A percentile compares a stretch with the other conserved stretches of the same genome.
Conservation (phyloP, 1,284 basidiomycete genomes). For the Coniophora puteana region DNA sequence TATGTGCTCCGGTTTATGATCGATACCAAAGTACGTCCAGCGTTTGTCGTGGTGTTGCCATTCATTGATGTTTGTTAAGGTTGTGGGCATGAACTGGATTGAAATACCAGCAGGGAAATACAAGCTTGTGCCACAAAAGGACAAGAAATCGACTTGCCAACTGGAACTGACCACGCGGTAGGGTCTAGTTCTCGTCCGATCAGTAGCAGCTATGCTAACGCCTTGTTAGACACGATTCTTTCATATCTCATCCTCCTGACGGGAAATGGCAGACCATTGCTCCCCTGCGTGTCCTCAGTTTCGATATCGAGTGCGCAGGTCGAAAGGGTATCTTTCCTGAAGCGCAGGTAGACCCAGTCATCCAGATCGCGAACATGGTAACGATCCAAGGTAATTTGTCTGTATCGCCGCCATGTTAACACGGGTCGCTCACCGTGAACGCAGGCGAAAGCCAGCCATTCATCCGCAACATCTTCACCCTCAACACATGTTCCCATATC, state of each 20-base stretch:
- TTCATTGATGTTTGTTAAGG: slow-evolving; percentile 38
- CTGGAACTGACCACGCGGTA: slow-evolving; percentile 79
- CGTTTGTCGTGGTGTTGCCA: neutral
- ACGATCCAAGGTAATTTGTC: slow-evolving; percentile 77
- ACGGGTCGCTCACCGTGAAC: slow-evolving; percentile 4
- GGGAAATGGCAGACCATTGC: slow-evolving; percentile 89
- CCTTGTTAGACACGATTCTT: slow-evolving; percentile 57
- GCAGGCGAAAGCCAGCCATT: slow-evolving; percentile 88
- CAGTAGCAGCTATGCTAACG: slow-evolving; percentile 5
- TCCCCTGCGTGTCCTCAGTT: slow-evolving; percentile 87
- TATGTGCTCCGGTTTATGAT: slow-evolving; percentile 95
- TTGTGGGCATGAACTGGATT: slow-evolving; percentile 98
- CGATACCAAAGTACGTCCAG: slow-evolving; percentile 70
- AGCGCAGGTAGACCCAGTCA: slow-evolving; percentile 84
- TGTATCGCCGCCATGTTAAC: neutral
- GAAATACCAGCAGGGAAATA: slow-evolving; percentile 85
- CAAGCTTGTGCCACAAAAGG: slow-evolving; percentile 47
- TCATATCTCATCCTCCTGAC: slow-evolving; percentile 87
- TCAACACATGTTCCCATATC: slow-evolving; percentile 90
- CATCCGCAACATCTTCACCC: slow-evolving; percentile 93
- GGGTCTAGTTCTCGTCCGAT: slow-evolving; percentile 14
- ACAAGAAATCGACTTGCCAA: slow-evolving; percentile 80
- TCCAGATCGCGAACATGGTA: slow-evolving; percentile 98
- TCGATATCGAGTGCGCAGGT: slow-evolving; percentile 97
- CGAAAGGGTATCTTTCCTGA: slow-evolving; percentile 96